These are phyloP conservation scores for Phaeoacremonium minimum DNA, from an alignment of 2,329 filamentous ascomycete genomes.

Conservation along the genomic window DNA sequence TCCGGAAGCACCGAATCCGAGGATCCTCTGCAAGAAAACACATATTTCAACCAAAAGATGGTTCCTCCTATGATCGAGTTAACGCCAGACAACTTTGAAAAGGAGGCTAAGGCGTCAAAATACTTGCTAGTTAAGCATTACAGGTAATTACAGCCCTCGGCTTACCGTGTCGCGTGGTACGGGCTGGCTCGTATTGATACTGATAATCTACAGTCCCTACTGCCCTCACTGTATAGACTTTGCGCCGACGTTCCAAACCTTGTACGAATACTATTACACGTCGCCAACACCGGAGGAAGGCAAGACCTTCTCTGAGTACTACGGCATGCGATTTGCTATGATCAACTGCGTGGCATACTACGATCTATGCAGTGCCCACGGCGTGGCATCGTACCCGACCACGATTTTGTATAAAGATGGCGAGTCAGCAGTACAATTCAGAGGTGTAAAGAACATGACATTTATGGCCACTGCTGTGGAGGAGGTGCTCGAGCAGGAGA, in stretches of 20 bases:
- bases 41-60: conserved; percentile 61
- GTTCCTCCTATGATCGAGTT: conserved; percentile 64
- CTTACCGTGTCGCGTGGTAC: too few species aligned
- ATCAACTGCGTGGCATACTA: conserved; percentile 83
- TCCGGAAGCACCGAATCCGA: conserved; percentile 13
- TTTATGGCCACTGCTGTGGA: conserved; percentile 70
- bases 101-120: conserved; percentile 48
- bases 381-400: conserved; percentile 68
- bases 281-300: conserved; percentile 64
- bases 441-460: conserved; percentile 64
- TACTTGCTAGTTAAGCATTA: conserved; percentile 60
- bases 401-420: conserved; percentile 80
- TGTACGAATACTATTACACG: conserved; percentile 94
- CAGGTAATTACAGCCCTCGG: conserved; percentile 61
- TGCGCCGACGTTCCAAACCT: conserved; percentile 82
- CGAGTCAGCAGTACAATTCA: conserved; percentile 56
- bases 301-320: conserved; percentile 70
- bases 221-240: conserved; percentile 73
- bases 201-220: conserved; percentile 43
- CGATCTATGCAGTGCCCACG: conserved; percentile 68
- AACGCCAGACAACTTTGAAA: conserved; percentile 51
- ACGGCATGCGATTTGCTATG: conserved; percentile 82
- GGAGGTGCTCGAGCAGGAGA: conserved; percentile 68
- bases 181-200: conserved; percentile 8
- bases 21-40: conserved; percentile 35